These are phyloP conservation scores for Prinsepia uniflora DNA, from an alignment of 306 rosid species.

Conservation along the genomic window DNA sequence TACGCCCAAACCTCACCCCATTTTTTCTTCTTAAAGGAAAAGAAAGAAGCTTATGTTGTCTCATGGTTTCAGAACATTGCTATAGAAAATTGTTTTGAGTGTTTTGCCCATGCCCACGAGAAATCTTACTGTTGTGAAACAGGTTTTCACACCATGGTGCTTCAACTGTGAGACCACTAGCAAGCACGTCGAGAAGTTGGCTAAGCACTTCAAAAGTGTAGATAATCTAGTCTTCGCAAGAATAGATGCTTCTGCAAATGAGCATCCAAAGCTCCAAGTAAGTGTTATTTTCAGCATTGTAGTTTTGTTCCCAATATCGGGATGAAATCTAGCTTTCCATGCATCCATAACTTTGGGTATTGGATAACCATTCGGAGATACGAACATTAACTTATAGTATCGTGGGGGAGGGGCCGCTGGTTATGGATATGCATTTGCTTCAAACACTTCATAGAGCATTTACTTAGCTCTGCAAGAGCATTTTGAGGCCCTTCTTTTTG, in stretches of 20 bases:
- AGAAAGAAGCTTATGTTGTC: too few species aligned
- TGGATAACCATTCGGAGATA: background rate
- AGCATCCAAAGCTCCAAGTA: constrained; percentile 84
- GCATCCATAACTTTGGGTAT: background rate
- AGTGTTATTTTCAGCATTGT: constrained; percentile 20
- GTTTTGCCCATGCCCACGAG: background rate
- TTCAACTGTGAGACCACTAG: constrained; percentile 66
- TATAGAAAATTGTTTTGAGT: background rate
- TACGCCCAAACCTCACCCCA: background rate
- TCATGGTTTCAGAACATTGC: background rate
- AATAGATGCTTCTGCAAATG: constrained; percentile 75
- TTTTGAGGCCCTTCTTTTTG: background rate
- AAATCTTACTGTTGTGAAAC: constrained; percentile 21
- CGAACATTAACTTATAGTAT: background rate
- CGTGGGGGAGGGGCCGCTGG: too few species aligned
- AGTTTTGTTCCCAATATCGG: background rate
- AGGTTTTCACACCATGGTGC: constrained; percentile 96
- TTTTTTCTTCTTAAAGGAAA: background rate
- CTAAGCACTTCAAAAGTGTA: constrained; percentile 79
- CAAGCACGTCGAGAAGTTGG: constrained; percentile 83
- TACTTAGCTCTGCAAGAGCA: background rate
- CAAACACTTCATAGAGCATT: background rate
- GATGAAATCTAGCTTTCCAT: background rate
- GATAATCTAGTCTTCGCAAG: constrained; percentile 57
- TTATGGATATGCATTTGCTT: background rate